These are phyloP conservation scores for Prosopis cineraria DNA, from an alignment of 306 rosid species.

Conservation along the genomic window DNA sequence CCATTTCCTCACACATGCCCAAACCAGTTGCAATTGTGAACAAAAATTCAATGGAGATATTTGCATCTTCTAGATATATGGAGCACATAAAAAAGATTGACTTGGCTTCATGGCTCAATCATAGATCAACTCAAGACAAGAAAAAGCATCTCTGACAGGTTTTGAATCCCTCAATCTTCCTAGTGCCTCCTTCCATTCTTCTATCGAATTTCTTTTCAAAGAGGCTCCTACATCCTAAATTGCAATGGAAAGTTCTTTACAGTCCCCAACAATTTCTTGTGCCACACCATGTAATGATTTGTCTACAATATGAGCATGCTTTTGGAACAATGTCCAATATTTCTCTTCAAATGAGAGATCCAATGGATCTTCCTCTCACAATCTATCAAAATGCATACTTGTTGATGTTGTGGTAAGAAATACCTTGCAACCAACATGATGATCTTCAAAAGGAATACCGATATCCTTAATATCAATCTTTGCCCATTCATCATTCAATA, in stretches of 20 bases:
- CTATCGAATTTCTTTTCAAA: neutral
- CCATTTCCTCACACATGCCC: neutral
- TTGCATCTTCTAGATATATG: neutral
- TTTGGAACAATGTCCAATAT: neutral
- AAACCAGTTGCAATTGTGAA: neutral
- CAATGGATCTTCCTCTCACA: neutral
- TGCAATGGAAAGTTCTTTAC: conserved; percentile 14
- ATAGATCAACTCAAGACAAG: neutral
- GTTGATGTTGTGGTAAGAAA: neutral
- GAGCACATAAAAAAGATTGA: neutral
- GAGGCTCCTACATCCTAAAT: neutral
- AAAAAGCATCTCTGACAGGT: neutral
- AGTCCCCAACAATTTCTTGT: neutral
- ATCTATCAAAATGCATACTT: neutral
- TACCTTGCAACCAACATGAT: neutral
- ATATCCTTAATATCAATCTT: neutral
- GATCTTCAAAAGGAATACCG: neutral
- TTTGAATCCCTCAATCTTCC: neutral
- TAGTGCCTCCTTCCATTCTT: neutral
- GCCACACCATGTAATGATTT: neutral
- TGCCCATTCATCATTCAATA: neutral
- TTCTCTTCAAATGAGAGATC: neutral
- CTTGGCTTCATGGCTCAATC: neutral
- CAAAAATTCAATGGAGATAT: conserved; percentile 1
- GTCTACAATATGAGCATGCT: neutral